These are phyloP conservation scores for Penicillium chermesinum DNA, from an alignment of 495 filamentous ascomycete genomes.

Conservation along the genomic window DNA sequence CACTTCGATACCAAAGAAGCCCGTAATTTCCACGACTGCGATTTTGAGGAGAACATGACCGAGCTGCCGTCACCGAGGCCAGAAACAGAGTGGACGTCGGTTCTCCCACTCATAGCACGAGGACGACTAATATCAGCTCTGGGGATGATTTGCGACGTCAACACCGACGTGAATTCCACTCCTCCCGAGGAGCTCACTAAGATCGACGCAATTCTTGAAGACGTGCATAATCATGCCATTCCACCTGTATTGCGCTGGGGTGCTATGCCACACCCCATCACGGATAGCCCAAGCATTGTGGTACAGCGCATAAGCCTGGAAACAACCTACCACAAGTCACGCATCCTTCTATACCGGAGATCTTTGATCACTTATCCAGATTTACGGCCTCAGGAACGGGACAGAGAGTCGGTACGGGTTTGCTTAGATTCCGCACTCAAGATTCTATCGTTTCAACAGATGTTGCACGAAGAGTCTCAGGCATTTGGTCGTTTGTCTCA, in stretches of 20 bases:
- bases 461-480: constrained; percentile 25
- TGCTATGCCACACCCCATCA: not conserved
- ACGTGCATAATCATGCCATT: constrained; percentile 15
- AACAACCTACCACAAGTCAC: not conserved
- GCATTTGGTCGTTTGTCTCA: constrained; percentile 22
- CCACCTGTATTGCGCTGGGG: constrained; percentile 14
- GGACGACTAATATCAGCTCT: constrained; percentile 28
- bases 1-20: constrained; percentile 37
- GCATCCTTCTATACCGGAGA: not conserved
- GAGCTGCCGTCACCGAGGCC: constrained; percentile 28
- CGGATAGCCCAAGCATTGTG: not conserved
- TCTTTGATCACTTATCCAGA: not conserved
- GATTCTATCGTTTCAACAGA: constrained; percentile 15
- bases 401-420: not conserved
- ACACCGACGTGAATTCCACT: constrained; percentile 17
- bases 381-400: not conserved
- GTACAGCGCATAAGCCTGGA: not conserved
- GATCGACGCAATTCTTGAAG: constrained; percentile 30
- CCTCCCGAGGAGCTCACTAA: constrained; percentile 32
- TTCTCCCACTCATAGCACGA: constrained; percentile 29
- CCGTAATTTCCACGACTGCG: constrained; percentile 31
- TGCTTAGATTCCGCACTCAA: constrained; percentile 21
- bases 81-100: constrained; percentile 24
- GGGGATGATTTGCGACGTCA: constrained; percentile 27
- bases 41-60: constrained; percentile 22